Percentiles rank a stretch among this genome's conserved stretches.
These are phyloP conservation scores for Dillenia turbinata DNA, from an alignment of 164 flowering plant genomes.

Conservation along the genomic window DNA sequence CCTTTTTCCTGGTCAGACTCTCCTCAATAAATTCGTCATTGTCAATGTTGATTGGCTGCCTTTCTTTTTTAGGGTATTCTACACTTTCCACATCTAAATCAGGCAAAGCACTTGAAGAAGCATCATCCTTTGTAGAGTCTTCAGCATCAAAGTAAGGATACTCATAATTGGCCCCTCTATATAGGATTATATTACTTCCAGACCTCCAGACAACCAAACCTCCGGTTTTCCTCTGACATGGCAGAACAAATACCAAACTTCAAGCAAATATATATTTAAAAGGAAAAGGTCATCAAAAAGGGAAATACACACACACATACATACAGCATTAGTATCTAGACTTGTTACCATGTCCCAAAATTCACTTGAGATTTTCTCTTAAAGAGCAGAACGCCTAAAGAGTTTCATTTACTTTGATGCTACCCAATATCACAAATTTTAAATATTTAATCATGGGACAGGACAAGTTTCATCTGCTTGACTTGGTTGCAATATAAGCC, in stretches of 20 bases:
- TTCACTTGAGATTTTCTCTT: too few relatives aligned
- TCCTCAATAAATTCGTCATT: slow-evolving; percentile 17
- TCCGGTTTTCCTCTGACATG: slow-evolving; percentile 82
- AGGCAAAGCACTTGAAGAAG: slow-evolving; percentile 12
- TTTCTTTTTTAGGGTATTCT: slow-evolving; percentile 14
- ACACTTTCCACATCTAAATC: slow-evolving; percentile 14
- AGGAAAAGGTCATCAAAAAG: too few relatives aligned
- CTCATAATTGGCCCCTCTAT: slow-evolving; percentile 74
- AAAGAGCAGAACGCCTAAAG: too few relatives aligned
- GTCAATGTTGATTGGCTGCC: slow-evolving; percentile 15
- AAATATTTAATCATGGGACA: too few relatives aligned
- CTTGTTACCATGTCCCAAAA: too few relatives aligned
- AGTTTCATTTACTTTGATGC: too few relatives aligned
- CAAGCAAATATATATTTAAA: background rate
- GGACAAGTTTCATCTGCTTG: too few relatives aligned
- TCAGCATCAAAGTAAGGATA: slow-evolving; percentile 76
- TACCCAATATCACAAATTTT: too few relatives aligned
- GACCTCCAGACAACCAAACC: slow-evolving; percentile 95
- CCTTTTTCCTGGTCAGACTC: slow-evolving; percentile 13
- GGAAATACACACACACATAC: too few relatives aligned
- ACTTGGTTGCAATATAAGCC: too few relatives aligned
- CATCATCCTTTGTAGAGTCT: slow-evolving; percentile 14
- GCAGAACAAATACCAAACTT: slow-evolving; percentile 7
- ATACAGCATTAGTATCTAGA: too few relatives aligned
- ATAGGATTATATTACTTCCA: slow-evolving; percentile 78